A percentile compares a stretch with the other conserved stretches of the same genome.
Evolutionary conservation across 2,329 filamentous ascomycete species (phyloP).

Genomic region (Aspergillus bombycis): DNA sequence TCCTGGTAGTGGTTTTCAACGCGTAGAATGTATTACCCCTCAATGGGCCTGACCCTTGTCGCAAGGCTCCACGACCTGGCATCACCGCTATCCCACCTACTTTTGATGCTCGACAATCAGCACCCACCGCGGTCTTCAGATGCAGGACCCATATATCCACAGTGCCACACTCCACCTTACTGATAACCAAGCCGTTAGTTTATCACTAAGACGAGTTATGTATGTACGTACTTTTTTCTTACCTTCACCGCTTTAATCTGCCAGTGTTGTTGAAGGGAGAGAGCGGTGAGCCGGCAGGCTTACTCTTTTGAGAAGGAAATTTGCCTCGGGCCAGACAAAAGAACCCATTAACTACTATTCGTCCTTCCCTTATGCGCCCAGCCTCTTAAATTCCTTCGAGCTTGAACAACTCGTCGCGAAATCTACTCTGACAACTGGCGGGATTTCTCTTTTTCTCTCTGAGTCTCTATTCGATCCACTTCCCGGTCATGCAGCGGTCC

Average conservation of each 20-base stretch:
- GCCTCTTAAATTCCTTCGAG: conserved; percentile 17
- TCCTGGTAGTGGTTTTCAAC: neutral
- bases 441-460: neutral
- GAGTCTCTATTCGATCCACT: conserved; percentile 32
- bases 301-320: conserved; percentile 13
- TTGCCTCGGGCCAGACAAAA: conserved; percentile 1
- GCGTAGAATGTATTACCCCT: neutral
- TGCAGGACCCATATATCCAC: conserved; percentile 14
- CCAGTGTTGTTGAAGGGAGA: conserved; percentile 5
- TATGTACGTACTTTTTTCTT: conserved; percentile 4
- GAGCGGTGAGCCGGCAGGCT: conserved; percentile 20
- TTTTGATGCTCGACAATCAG: neutral
- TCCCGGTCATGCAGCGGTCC: conserved; percentile 42
- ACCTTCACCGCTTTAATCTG: conserved; percentile 21
- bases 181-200: conserved; percentile 9
- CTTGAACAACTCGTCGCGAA: neutral
- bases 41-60: conserved; percentile 1
- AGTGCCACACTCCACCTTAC: neutral
- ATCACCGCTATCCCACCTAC: conserved; percentile 3
- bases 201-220: neutral
- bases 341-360: conserved; percentile 5
- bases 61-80: neutral
- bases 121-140: conserved; percentile 11
- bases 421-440: neutral
- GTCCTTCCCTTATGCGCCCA: conserved; percentile 19